phyloP scores from a whole-genome alignment of 1,139 yeast genomes.

The Candida sp. region DNA sequence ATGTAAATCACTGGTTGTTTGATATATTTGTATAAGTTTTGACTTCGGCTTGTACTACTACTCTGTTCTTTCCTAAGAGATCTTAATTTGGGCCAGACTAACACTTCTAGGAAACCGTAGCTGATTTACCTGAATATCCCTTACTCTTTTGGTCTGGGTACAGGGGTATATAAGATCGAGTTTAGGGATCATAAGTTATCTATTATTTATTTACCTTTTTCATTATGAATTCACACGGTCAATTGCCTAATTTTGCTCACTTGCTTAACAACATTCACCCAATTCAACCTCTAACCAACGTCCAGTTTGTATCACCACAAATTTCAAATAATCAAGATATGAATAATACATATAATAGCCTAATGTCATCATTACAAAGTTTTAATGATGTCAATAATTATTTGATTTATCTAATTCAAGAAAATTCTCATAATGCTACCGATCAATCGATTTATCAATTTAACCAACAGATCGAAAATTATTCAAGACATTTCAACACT shows the following conservation, averaged over 20 bases:
- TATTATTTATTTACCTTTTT: no score
- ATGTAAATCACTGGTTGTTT: no score
- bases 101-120: background rate
- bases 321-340: no score
- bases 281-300: background rate
- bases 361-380: background rate
- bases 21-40: no score
- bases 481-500: background rate
- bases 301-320: no score
- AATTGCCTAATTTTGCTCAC: background rate
- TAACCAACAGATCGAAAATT: background rate
- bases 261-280: background rate
- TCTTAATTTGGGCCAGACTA: background rate
- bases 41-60: no score
- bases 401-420: background rate
- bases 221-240: background rate
- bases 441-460: background rate
- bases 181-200: no score
- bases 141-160: background rate
- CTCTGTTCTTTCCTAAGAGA: background rate
- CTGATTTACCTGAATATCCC: background rate
- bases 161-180: background rate
- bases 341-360: no score
- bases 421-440: no score
- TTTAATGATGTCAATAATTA: background rate